phyloP scores from a whole-genome alignment of 2,329 filamentous ascomycete species.

The Colletotrichum aenigma region DNA sequence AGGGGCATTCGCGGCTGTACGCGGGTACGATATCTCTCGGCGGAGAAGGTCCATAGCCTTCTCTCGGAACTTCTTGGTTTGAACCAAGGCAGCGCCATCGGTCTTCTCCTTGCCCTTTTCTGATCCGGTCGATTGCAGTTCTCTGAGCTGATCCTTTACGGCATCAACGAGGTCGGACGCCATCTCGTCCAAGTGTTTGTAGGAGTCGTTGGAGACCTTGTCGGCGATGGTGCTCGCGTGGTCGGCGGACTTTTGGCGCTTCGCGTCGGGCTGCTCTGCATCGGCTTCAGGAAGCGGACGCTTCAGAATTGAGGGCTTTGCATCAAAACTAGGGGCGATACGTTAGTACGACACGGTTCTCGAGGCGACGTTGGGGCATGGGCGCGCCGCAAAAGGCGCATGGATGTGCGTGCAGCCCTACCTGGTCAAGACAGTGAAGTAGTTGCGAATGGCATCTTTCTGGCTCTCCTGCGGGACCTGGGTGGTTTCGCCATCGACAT shows the following conservation, averaged over 20 bases:
- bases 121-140: slow-evolving; percentile 41
- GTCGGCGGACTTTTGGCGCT: slow-evolving; percentile 64
- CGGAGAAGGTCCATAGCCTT: slow-evolving; percentile 66
- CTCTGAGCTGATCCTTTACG: slow-evolving; percentile 51
- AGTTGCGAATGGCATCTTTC: slow-evolving; percentile 41
- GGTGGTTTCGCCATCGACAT: slow-evolving; percentile 28
- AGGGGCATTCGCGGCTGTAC: slow-evolving; percentile 36
- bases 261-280: slow-evolving; percentile 57
- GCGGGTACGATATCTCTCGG: slow-evolving; percentile 61
- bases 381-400: neutral
- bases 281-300: slow-evolving; percentile 51
- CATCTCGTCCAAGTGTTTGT: slow-evolving; percentile 68
- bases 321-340: slow-evolving; percentile 53
- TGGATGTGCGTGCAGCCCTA: slow-evolving; percentile 27
- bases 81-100: slow-evolving; percentile 37
- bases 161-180: slow-evolving; percentile 60
- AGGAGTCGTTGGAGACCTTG: slow-evolving; percentile 55
- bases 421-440: slow-evolving; percentile 41
- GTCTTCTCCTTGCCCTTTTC: slow-evolving; percentile 32
- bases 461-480: slow-evolving; percentile 25
- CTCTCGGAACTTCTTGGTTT: slow-evolving; percentile 63
- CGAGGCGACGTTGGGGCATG: neutral
- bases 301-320: slow-evolving; percentile 58
- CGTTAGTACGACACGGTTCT: slow-evolving; percentile 29
- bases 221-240: slow-evolving; percentile 49